Evolutionary conservation across 768 basidiomycete species (phyloP).

Genomic region (Infundibulicybe gibba): DNA sequence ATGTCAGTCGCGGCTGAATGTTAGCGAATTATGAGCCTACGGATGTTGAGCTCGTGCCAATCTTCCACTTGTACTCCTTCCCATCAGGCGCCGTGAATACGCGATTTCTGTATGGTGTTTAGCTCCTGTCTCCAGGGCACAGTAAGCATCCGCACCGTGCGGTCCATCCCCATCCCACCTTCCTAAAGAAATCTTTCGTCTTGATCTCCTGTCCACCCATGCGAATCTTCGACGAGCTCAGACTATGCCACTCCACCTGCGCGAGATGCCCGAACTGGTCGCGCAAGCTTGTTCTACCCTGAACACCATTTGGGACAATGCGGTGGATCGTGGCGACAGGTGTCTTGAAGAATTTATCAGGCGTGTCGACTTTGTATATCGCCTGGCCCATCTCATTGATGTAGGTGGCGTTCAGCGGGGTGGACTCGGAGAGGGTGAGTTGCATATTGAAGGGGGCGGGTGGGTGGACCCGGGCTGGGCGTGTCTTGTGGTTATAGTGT

Average conservation of each 20-base stretch:
- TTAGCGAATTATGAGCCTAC: background rate
- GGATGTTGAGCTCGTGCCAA: constrained; percentile 8
- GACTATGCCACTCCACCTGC: background rate
- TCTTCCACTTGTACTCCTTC: constrained; percentile 17
- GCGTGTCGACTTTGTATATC: constrained; percentile 12
- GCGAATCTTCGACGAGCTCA: background rate
- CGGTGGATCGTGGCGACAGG: too few species aligned
- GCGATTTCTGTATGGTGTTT: constrained; percentile 9
- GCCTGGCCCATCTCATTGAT: constrained; percentile 14
- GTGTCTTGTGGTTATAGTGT: too few species aligned
- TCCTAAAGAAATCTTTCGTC: constrained; percentile 3
- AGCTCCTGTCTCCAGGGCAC: background rate
- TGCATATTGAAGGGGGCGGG: constrained; percentile 9
- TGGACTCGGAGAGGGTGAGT: constrained; percentile 15
- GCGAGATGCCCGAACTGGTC: background rate
- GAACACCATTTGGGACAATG: too few species aligned
- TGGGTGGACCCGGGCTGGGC: background rate
- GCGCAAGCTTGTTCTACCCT: background rate
- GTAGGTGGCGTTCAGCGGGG: constrained; percentile 17
- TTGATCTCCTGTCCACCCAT: background rate
- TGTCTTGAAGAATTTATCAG: too few species aligned
- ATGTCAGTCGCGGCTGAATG: too few species aligned
- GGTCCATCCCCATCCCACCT: constrained; percentile 9
- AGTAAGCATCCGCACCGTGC: constrained; percentile 8
- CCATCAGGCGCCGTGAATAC: constrained; percentile 13